These are phyloP conservation scores for Boletus coccyginus DNA, from an alignment of 768 basidiomycete genomes.

Conservation along the genomic window DNA sequence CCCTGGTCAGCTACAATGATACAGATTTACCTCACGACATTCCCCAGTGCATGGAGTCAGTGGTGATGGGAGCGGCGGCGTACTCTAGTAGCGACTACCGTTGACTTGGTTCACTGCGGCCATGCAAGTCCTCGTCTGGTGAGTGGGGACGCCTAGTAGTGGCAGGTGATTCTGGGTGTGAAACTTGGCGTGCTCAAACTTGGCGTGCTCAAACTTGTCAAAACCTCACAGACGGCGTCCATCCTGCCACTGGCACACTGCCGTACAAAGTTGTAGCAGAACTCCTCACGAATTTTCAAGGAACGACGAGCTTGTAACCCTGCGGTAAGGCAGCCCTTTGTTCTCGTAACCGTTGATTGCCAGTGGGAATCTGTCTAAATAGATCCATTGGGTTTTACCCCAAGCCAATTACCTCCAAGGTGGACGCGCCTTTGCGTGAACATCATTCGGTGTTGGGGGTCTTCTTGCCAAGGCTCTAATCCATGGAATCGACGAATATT, in stretches of 20 bases:
- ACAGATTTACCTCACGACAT: background rate
- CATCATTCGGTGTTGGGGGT: background rate
- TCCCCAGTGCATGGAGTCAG: background rate
- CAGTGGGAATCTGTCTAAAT: background rate
- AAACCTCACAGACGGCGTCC: background rate
- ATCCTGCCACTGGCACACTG: background rate
- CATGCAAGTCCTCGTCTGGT: background rate
- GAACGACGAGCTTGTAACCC: background rate
- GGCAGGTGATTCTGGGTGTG: background rate
- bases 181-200: too few species aligned
- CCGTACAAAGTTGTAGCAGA: conserved; percentile 1
- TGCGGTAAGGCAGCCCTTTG: conserved; percentile 2
- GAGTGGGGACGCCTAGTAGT: conserved; percentile 1
- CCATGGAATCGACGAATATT: conserved; percentile 3
- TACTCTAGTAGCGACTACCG: background rate
- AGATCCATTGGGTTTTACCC: background rate
- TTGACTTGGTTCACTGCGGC: conserved; percentile 1
- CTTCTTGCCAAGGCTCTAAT: background rate
- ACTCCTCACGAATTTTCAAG: background rate
- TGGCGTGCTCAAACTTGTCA: background rate
- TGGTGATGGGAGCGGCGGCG: background rate
- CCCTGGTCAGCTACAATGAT: background rate
- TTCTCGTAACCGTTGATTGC: conserved; percentile 9
- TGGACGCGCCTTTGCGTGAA: background rate
- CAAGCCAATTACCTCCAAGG: conserved; percentile 9